These are phyloP conservation scores for Aureobasidium musti DNA, from an alignment of 2,329 filamentous ascomycete genomes.

Conservation along the genomic window DNA sequence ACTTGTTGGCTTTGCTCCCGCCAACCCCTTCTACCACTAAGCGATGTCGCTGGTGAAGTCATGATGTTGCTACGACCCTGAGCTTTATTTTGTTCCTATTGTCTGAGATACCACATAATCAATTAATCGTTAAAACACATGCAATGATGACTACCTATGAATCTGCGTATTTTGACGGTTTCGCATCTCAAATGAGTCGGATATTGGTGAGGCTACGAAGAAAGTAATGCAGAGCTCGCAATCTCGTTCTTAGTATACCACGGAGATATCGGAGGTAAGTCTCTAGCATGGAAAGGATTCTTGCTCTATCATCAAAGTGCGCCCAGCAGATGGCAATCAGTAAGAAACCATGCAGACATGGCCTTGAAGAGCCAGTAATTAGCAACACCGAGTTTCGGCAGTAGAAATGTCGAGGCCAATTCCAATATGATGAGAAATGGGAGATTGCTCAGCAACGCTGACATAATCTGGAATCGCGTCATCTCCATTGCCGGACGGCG, in stretches of 20 bases:
- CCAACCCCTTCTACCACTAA: slow-evolving; percentile 27
- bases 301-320: background rate
- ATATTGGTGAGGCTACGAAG: background rate
- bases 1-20: slow-evolving; percentile 43
- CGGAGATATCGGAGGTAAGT: background rate
- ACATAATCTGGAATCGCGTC: slow-evolving; percentile 25
- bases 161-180: background rate
- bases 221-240: background rate
- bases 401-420: background rate
- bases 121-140: background rate
- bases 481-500: slow-evolving; percentile 1
- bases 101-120: slow-evolving; percentile 18
- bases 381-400: background rate
- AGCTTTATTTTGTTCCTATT: background rate
- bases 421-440: slow-evolving; percentile 3
- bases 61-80: background rate
- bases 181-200: background rate
- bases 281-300: background rate
- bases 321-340: background rate
- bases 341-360: background rate
- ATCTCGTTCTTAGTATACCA: background rate
- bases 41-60: background rate
- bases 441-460: slow-evolving; percentile 27
- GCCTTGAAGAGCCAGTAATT: background rate
- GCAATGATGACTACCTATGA: too few species aligned